Conservation (phyloP, 129 eudicot species). For the Arctium lappa region DNA sequence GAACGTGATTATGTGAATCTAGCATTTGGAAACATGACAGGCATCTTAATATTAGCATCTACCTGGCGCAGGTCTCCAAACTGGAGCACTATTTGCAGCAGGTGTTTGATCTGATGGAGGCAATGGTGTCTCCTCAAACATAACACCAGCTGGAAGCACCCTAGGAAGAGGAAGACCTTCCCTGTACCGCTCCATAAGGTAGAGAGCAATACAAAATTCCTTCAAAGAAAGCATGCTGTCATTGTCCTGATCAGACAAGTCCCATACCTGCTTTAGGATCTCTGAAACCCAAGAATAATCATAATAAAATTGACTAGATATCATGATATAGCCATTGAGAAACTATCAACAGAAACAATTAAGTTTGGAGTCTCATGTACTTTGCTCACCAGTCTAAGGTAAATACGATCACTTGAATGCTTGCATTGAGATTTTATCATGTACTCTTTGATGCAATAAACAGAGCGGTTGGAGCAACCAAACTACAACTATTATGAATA, state of each 20-base stretch:
- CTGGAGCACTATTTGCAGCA: slow-evolving; percentile 33
- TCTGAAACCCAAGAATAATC: slow-evolving; percentile 40
- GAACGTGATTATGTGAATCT: background rate
- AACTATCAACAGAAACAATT: background rate
- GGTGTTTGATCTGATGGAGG: slow-evolving; percentile 40
- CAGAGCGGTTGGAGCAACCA: no score
- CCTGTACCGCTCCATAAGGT: slow-evolving; percentile 81
- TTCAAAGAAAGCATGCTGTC: slow-evolving; percentile 92
- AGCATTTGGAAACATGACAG: background rate
- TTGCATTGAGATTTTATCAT: no score
- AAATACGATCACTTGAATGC: no score
- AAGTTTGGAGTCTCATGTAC: no score
- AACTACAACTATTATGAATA: no score
- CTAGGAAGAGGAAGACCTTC: slow-evolving; percentile 86
- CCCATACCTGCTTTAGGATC: slow-evolving; percentile 91
- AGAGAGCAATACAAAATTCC: slow-evolving; percentile 86
- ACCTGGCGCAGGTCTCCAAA: slow-evolving; percentile 41
- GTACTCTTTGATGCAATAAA: no score
- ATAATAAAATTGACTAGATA: background rate
- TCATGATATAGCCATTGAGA: background rate
- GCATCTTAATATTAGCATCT: background rate
- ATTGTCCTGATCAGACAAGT: slow-evolving; percentile 88
- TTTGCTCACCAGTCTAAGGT: no score
- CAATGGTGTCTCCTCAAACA: slow-evolving; percentile 46
- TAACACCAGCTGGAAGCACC: slow-evolving; percentile 45